These are phyloP conservation scores for Gymnopilus junonius DNA, from an alignment of 768 basidiomycete species.

Conservation along the genomic window DNA sequence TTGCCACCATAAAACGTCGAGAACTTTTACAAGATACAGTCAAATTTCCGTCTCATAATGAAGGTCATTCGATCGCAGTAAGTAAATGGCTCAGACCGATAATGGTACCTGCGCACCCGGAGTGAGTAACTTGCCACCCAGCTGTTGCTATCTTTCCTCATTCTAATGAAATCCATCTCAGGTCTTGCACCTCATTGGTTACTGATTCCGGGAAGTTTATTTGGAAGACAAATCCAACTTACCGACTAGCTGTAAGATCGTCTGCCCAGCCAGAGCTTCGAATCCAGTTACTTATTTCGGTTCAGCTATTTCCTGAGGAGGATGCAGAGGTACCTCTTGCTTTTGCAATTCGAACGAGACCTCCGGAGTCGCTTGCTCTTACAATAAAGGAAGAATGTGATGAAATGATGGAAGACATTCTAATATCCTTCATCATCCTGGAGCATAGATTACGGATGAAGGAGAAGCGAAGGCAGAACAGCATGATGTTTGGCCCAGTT, in stretches of 20 bases:
- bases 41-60: conserved; percentile 14
- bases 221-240: conserved; percentile 13
- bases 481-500: conserved; percentile 15
- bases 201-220: conserved; percentile 17
- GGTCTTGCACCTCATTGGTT: conserved; percentile 8
- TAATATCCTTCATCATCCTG: conserved; percentile 19
- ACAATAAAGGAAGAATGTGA: conserved; percentile 3
- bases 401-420: conserved; percentile 15
- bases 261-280: background rate
- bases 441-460: conserved; percentile 20
- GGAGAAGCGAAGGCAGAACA: conserved; percentile 16
- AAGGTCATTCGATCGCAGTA: conserved; percentile 6
- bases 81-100: conserved; percentile 18
- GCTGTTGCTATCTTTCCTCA: background rate
- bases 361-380: conserved; percentile 4
- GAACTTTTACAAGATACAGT: conserved; percentile 18
- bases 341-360: background rate
- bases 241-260: conserved; percentile 13
- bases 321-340: conserved; percentile 9
- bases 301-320: conserved; percentile 10
- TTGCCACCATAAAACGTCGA: conserved; percentile 19
- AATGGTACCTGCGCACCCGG: conserved; percentile 3
- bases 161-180: background rate
- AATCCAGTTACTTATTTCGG: background rate
- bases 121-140: background rate